A percentile compares a stretch with the other conserved stretches of the same genome.
Conservation (phyloP, 164 flowering plant genomes). For the Warburgia ugandensis region DNA sequence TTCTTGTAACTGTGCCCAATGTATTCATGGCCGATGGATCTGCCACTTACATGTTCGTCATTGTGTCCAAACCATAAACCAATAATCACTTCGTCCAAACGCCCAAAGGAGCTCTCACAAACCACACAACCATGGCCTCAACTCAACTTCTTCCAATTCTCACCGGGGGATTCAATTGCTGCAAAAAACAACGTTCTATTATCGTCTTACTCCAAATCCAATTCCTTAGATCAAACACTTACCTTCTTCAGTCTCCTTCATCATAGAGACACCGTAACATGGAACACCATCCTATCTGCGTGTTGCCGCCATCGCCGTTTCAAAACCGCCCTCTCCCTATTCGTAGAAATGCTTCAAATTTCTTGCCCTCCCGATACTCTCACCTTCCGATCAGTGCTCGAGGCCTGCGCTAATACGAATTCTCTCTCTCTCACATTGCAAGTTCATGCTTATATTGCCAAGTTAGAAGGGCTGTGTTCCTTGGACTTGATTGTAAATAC, state of each 20-base stretch:
- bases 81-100: too few relatives aligned
- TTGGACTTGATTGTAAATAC: slow-evolving; percentile 16
- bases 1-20: too few relatives aligned
- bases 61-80: too few relatives aligned
- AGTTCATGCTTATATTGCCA: slow-evolving; percentile 17
- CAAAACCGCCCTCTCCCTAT: slow-evolving; percentile 11
- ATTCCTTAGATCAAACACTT: slow-evolving; percentile 17
- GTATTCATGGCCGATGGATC: too few relatives aligned
- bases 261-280: slow-evolving; percentile 18
- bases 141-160: not conserved
- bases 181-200: slow-evolving; percentile 8
- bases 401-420: slow-evolving; percentile 8
- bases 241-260: slow-evolving; percentile 16
- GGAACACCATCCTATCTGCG: slow-evolving; percentile 18
- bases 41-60: too few relatives aligned
- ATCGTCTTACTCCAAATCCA: slow-evolving; percentile 17
- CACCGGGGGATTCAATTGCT: not conserved
- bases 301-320: slow-evolving; percentile 7
- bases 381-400: slow-evolving; percentile 18
- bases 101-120: too few relatives aligned
- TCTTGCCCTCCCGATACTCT: slow-evolving; percentile 9
- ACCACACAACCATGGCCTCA: not conserved
- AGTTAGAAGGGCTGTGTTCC: slow-evolving; percentile 7
- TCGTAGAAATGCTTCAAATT: slow-evolving; percentile 14
- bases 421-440: slow-evolving; percentile 13